Conservation (phyloP, 1,284 basidiomycete species). For the Athelia psychrophila region DNA sequence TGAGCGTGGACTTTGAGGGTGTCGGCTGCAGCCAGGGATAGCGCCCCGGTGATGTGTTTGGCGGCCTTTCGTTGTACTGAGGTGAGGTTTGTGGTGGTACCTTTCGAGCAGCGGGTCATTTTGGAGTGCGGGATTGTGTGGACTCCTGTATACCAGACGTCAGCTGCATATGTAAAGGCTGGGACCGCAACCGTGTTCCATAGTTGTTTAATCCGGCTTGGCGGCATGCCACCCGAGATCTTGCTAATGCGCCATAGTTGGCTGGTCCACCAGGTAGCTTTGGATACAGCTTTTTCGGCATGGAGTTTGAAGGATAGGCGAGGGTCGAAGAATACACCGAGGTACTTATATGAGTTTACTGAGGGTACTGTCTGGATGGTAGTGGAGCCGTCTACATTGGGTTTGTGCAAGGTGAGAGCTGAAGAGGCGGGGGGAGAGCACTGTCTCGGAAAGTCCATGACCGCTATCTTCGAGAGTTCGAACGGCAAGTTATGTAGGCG, state of each 20-base stretch:
- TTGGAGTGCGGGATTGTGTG: background rate
- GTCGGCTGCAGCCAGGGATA: conserved; percentile 14
- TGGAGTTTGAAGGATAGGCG: conserved; percentile 20
- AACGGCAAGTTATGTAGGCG: conserved; percentile 18
- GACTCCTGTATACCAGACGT: conserved; percentile 18
- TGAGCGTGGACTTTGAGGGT: conserved; percentile 13
- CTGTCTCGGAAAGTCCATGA: conserved; percentile 10
- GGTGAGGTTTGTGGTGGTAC: conserved; percentile 7
- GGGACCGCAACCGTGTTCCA: conserved; percentile 21
- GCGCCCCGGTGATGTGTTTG: conserved; percentile 13
- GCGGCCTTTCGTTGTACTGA: conserved; percentile 12
- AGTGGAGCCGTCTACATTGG: background rate
- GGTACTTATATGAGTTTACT: conserved; percentile 15
- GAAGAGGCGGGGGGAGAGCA: background rate
- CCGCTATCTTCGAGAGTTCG: conserved; percentile 20
- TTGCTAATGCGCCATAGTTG: conserved; percentile 14
- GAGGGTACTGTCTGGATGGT: conserved; percentile 4
- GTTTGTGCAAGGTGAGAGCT: background rate
- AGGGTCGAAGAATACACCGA: conserved; percentile 23
- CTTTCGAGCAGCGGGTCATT: conserved; percentile 8
- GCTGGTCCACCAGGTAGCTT: conserved; percentile 14
- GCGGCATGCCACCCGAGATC: conserved; percentile 7
- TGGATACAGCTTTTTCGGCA: conserved; percentile 11
- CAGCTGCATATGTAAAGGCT: conserved; percentile 23
- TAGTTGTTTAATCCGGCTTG: conserved; percentile 6